Percentiles rank a stretch among this genome's conserved stretches.
Conservation (phyloP, 2,329 filamentous ascomycete genomes). For the Biscogniauxia marginata region DNA sequence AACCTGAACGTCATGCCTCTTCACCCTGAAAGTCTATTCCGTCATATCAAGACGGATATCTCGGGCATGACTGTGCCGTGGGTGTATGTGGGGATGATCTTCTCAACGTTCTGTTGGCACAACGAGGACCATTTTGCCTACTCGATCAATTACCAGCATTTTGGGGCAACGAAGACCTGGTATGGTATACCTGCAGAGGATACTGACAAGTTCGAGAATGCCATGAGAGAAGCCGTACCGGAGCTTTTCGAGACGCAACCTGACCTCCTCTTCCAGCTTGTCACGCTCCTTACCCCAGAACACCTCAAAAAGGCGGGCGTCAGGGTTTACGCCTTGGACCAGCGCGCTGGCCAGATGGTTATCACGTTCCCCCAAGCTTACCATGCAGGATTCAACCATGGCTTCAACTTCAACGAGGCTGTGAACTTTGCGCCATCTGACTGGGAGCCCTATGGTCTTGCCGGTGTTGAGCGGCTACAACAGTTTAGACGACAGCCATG, state of each 20-base stretch:
- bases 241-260: constrained; percentile 97
- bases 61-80: constrained; percentile 99
- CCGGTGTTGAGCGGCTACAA: constrained; percentile 82
- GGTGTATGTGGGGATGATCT: constrained; percentile 99
- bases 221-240: constrained; percentile 92
- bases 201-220: constrained; percentile 89
- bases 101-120: constrained; percentile 99
- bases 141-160: constrained; percentile 97
- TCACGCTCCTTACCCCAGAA: constrained; percentile 92
- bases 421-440: constrained; percentile 96
- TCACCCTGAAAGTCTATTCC: constrained; percentile 87
- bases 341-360: constrained; percentile 92
- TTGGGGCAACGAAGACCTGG: constrained; percentile 98
- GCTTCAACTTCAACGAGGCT: constrained; percentile 98
- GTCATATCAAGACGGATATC: constrained; percentile 96
- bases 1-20: constrained; percentile 92
- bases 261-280: constrained; percentile 92
- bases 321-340: constrained; percentile 90
- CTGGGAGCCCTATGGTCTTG: constrained; percentile 90
- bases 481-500: constrained; percentile 89
- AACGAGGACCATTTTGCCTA: constrained; percentile 98
- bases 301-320: constrained; percentile 92
- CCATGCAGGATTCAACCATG: constrained; percentile 97
- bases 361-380: constrained; percentile 97
- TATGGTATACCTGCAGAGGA: constrained; percentile 95